Conservation (phyloP, 2,329 filamentous ascomycete genomes). For the Chaetomium olivaceum region DNA sequence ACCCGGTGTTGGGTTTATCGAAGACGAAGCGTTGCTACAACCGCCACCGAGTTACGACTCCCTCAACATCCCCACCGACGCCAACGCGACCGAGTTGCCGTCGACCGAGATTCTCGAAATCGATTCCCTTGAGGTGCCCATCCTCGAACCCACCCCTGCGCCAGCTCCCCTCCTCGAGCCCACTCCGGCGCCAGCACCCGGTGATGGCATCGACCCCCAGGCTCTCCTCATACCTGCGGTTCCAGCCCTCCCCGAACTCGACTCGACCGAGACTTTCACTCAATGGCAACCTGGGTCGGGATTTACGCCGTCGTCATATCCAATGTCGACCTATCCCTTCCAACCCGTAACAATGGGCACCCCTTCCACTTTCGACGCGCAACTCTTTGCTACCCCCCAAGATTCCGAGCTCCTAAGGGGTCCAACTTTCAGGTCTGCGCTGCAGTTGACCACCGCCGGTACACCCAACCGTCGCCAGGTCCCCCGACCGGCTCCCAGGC, state of each 20-base stretch:
- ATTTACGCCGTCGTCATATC: constrained; percentile 12
- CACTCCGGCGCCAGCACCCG: constrained; percentile 17
- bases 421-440: constrained; percentile 35
- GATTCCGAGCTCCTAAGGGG: constrained; percentile 17
- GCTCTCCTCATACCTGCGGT: constrained; percentile 30
- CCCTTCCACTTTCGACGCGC: background rate
- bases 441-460: constrained; percentile 44
- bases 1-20: constrained; percentile 35
- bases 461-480: constrained; percentile 38
- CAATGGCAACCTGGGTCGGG: constrained; percentile 34
- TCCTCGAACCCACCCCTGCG: constrained; percentile 11
- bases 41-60: constrained; percentile 52
- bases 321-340: background rate
- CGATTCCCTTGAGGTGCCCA: constrained; percentile 48
- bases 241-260: constrained; percentile 36
- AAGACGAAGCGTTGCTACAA: constrained; percentile 38
- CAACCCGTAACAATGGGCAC: background rate
- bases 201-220: constrained; percentile 37
- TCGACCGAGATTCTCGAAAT: constrained; percentile 55
- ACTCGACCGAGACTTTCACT: constrained; percentile 33
- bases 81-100: constrained; percentile 45
- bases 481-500: constrained; percentile 31
- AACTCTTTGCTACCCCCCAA: background rate
- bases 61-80: constrained; percentile 36
- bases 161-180: constrained; percentile 9